These are phyloP conservation scores for Gautieria morchelliformis DNA, from an alignment of 768 basidiomycete genomes.

Conservation along the genomic window DNA sequence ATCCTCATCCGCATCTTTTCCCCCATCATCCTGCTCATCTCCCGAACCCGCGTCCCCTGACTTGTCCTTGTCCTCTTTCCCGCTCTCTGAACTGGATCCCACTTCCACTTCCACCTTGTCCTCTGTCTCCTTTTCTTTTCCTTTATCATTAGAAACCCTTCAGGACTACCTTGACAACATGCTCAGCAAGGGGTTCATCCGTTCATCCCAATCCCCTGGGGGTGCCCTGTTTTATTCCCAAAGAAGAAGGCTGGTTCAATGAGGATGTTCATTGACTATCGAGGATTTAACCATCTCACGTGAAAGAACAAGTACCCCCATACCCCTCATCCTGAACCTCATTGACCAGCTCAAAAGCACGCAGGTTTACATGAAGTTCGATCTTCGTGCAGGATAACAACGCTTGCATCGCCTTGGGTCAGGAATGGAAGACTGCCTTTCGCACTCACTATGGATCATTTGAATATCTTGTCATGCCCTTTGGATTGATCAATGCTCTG, in stretches of 20 bases:
- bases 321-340: neutral
- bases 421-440: slow-evolving; percentile 36
- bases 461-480: slow-evolving; percentile 33
- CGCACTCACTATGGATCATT: slow-evolving; percentile 28
- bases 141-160: slow-evolving; percentile 25
- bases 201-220: slow-evolving; percentile 18
- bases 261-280: slow-evolving; percentile 22
- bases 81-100: too few relatives aligned
- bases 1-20: too few relatives aligned
- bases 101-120: too few relatives aligned
- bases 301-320: neutral
- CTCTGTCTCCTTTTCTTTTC: too few relatives aligned
- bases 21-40: too few relatives aligned
- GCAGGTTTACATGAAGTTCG: too few relatives aligned
- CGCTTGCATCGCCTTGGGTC: slow-evolving; percentile 28
- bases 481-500: slow-evolving; percentile 30
- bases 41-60: too few relatives aligned
- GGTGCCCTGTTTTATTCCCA: slow-evolving; percentile 21
- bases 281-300: slow-evolving; percentile 10
- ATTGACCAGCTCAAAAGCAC: too few relatives aligned
- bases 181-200: slow-evolving; percentile 28
- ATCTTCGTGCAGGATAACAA: slow-evolving; percentile 33
- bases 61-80: too few relatives aligned
- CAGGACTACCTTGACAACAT: slow-evolving; percentile 28
- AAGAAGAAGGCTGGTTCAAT: slow-evolving; percentile 26